Conservation (phyloP, 1,284 basidiomycete genomes). For the Naganishia albida region DNA sequence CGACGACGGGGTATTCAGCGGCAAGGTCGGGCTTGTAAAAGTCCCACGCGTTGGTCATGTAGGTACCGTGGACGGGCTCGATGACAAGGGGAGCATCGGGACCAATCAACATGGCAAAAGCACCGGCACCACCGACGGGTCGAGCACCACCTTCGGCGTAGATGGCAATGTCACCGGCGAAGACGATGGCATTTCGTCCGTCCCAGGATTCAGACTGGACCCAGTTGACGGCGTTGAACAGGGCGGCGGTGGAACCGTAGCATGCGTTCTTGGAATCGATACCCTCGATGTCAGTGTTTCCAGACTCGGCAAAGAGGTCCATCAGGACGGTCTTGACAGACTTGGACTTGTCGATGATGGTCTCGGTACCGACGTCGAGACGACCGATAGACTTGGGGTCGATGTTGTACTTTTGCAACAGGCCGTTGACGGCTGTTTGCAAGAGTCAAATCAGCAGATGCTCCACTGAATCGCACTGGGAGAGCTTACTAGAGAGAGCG, state of each 20-base stretch:
- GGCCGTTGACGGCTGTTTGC: slow-evolving; percentile 70
- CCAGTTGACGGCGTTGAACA: slow-evolving; percentile 98
- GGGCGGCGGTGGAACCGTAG: slow-evolving; percentile 96
- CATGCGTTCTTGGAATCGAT: slow-evolving; percentile 99
- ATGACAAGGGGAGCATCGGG: slow-evolving; percentile 92
- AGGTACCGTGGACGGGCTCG: slow-evolving; percentile 93
- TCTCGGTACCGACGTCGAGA: slow-evolving; percentile 97
- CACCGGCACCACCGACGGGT: slow-evolving; percentile 95
- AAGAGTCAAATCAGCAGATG: slow-evolving; percentile 11
- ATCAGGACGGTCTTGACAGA: slow-evolving; percentile 98
- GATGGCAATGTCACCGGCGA: slow-evolving; percentile 95
- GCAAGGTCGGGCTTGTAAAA: slow-evolving; percentile 92
- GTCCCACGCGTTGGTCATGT: slow-evolving; percentile 98
- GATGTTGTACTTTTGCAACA: slow-evolving; percentile 92
- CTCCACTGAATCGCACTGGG: background rate
- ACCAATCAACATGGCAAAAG: slow-evolving; percentile 90
- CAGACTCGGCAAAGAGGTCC: slow-evolving; percentile 89
- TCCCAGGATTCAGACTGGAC: slow-evolving; percentile 97
- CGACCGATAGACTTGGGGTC: slow-evolving; percentile 96
- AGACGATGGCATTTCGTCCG: slow-evolving; percentile 95
- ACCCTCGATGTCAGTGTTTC: slow-evolving; percentile 97
- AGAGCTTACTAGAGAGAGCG: slow-evolving; percentile 76
- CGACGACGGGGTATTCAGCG: slow-evolving; percentile 75
- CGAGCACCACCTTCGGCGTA: slow-evolving; percentile 95
- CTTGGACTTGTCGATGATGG: slow-evolving; percentile 99